phyloP scores from a whole-genome alignment of 371 early-diverging fungal genomes.

The Nematocida sp. region DNA sequence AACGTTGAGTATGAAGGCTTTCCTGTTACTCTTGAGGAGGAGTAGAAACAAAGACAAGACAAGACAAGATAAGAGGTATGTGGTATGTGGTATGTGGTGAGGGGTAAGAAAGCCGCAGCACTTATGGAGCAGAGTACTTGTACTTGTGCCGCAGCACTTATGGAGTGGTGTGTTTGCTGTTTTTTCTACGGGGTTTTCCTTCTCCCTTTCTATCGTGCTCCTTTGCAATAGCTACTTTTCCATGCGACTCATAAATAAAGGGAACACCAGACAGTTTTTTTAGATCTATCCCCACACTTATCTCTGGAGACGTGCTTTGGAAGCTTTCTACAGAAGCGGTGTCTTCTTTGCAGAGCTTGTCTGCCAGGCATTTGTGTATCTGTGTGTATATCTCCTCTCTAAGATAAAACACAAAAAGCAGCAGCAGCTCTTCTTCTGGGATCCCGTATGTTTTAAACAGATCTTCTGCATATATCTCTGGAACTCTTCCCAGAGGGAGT shows the following conservation, averaged over 20 bases:
- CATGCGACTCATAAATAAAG: constrained; percentile 6
- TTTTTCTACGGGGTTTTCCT: background rate
- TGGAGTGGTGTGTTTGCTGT: no score
- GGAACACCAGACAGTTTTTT: background rate
- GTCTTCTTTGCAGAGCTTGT: background rate
- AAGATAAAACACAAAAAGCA: constrained; percentile 27
- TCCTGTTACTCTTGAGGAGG: constrained; percentile 15
- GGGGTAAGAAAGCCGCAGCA: no score
- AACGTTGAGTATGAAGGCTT: constrained; percentile 40
- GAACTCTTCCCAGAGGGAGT: constrained; percentile 22
- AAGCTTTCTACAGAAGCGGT: background rate
- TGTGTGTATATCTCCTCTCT: constrained; percentile 12
- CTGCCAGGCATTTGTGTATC: no score
- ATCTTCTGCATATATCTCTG: constrained; percentile 43
- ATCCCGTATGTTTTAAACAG: constrained; percentile 10
- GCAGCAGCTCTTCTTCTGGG: constrained; percentile 19
- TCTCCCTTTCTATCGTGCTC: constrained; percentile 10
- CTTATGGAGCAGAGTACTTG: no score
- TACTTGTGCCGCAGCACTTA: no score
- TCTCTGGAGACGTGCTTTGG: background rate
- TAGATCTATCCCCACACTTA: background rate
- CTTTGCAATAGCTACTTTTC: background rate
- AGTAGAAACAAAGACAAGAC: no score
- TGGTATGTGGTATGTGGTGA: no score
- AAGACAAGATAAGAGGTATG: no score